Conservation (phyloP, 2,329 filamentous ascomycete species). For the Trichoderma simmonsii region DNA sequence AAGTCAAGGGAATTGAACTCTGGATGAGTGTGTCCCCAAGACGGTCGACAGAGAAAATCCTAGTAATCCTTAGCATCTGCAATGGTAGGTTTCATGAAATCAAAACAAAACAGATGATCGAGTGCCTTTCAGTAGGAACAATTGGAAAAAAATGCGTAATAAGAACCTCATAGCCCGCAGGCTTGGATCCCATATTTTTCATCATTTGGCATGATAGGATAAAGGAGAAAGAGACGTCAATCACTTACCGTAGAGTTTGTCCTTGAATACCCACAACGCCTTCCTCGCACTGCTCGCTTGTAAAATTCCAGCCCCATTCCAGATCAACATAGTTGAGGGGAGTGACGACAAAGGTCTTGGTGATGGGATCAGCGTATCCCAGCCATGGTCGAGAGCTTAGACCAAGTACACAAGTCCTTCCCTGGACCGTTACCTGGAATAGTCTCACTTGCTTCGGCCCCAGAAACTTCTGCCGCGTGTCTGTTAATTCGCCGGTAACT, state of each 20-base stretch:
- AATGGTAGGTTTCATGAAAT: background rate
- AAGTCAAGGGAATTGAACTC: slow-evolving; percentile 79
- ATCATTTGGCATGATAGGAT: slow-evolving; percentile 51
- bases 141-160: slow-evolving; percentile 67
- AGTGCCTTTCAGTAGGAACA: slow-evolving; percentile 86
- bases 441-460: slow-evolving; percentile 87
- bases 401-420: slow-evolving; percentile 79
- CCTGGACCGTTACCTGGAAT: slow-evolving; percentile 85
- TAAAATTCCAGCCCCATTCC: slow-evolving; percentile 95
- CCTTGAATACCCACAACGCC: slow-evolving; percentile 93
- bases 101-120: background rate
- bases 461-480: slow-evolving; percentile 91
- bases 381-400: slow-evolving; percentile 95
- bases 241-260: slow-evolving; percentile 74
- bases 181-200: slow-evolving; percentile 61
- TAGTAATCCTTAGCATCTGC: slow-evolving; percentile 29
- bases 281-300: slow-evolving; percentile 88
- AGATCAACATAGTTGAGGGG: slow-evolving; percentile 84
- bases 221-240: slow-evolving; percentile 26
- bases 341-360: slow-evolving; percentile 85
- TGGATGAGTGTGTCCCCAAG: slow-evolving; percentile 82
- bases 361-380: slow-evolving; percentile 85
- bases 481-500: slow-evolving; percentile 89
- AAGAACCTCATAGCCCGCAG: slow-evolving; percentile 52
- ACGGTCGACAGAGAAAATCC: slow-evolving; percentile 89